Conservation (phyloP, 768 basidiomycete species). For the Mycena capillaripes region DNA sequence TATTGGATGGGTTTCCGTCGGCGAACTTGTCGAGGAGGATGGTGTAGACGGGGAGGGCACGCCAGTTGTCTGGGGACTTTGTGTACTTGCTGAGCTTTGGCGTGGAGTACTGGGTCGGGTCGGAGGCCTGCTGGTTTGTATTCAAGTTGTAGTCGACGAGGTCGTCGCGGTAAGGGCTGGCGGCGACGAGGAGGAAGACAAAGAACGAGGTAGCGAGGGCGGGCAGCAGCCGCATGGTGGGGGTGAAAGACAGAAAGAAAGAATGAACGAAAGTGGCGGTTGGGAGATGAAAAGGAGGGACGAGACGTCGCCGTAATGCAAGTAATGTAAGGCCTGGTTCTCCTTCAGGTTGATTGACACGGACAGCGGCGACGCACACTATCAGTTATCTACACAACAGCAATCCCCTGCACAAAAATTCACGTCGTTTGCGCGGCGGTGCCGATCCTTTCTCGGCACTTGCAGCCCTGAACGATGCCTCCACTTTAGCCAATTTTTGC, state of each 20-base stretch:
- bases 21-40: conserved; percentile 94
- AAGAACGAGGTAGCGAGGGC: conserved; percentile 55
- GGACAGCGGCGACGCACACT: too few species aligned
- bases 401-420: too few species aligned
- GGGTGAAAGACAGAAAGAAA: conserved; percentile 39
- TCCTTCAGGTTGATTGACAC: too few species aligned
- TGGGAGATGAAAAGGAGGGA: neutral
- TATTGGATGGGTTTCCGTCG: conserved; percentile 92
- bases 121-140: conserved; percentile 77
- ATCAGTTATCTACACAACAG: too few species aligned
- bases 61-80: conserved; percentile 89
- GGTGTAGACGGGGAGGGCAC: conserved; percentile 83
- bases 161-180: conserved; percentile 78
- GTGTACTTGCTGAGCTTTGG: conserved; percentile 75
- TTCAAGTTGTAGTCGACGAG: conserved; percentile 86
- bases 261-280: conserved; percentile 5
- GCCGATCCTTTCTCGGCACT: too few species aligned
- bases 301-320: too few species aligned
- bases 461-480: too few species aligned
- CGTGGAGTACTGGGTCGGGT: conserved; percentile 75
- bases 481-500: too few species aligned
- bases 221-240: conserved; percentile 63
- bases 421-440: too few species aligned
- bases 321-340: too few species aligned
- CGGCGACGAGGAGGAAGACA: conserved; percentile 55